These are phyloP conservation scores for Aspergillus avenaceus DNA, from an alignment of 495 filamentous ascomycete genomes.

Conservation along the genomic window DNA sequence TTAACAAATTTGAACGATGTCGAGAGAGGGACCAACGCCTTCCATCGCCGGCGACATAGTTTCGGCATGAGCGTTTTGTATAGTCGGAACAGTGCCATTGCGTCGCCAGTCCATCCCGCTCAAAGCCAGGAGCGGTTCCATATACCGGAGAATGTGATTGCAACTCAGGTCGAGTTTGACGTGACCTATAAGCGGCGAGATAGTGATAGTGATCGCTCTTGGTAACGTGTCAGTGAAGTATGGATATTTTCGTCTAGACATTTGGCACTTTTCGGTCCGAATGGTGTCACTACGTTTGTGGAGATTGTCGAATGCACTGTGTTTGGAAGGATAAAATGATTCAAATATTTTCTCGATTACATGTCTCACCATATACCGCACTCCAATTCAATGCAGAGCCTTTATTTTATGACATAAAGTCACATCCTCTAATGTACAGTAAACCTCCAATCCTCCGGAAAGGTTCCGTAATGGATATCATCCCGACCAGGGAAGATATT, in stretches of 20 bases:
- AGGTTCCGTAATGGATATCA: constrained; percentile 30
- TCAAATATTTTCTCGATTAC: no score
- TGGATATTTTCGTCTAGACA: no score
- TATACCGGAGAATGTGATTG: background rate
- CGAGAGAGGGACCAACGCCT: background rate
- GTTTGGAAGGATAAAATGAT: no score
- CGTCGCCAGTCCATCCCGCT: background rate
- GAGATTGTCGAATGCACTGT: no score
- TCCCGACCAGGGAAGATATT: constrained; percentile 32
- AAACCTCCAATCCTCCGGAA: constrained; percentile 39
- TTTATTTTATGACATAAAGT: no score
- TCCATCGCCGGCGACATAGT: background rate
- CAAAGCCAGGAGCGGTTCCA: background rate
- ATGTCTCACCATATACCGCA: no score
- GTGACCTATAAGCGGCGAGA: background rate
- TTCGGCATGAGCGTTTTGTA: background rate
- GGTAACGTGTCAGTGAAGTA: background rate
- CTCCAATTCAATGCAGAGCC: no score
- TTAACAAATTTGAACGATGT: background rate
- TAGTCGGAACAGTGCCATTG: background rate
- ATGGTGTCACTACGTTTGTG: no score
- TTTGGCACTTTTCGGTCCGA: no score
- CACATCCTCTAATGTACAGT: background rate
- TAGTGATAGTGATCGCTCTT: background rate
- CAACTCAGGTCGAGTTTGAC: background rate